A percentile compares a stretch with the other conserved stretches of the same genome.
These are phyloP conservation scores for Candida patagonica DNA, from an alignment of 805 yeast species.

Conservation along the genomic window DNA sequence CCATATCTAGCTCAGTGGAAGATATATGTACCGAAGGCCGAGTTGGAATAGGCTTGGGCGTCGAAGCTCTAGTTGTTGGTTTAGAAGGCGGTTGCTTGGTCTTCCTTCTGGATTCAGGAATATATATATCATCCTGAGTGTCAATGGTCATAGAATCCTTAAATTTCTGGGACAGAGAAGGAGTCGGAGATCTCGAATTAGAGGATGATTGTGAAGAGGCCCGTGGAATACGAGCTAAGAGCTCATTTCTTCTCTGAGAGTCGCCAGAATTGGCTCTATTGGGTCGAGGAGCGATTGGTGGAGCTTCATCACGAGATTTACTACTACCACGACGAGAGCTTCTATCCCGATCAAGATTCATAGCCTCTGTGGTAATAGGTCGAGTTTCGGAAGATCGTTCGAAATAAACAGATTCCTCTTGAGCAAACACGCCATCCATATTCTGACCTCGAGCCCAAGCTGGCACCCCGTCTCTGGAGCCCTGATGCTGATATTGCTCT, in stretches of 20 bases:
- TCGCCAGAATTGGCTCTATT: no score
- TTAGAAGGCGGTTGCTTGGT: constrained; percentile 7
- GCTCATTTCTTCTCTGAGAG: no score
- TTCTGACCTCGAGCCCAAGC: constrained; percentile 66
- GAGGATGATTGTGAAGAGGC: constrained; percentile 3
- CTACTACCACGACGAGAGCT: constrained; percentile 4
- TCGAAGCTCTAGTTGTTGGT: constrained; percentile 7
- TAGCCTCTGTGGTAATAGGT: constrained; percentile 9
- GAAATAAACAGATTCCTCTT: no score
- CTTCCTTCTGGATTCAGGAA: constrained; percentile 14
- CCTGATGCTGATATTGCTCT: constrained; percentile 40
- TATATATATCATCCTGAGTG: constrained; percentile 15
- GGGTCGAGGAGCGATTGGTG: no score
- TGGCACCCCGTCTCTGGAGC: constrained; percentile 37
- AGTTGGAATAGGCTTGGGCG: constrained; percentile 11
- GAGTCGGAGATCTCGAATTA: constrained; percentile 13
- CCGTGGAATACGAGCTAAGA: constrained; percentile 1
- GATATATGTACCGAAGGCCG: constrained; percentile 21
- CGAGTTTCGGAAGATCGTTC: constrained; percentile 5
- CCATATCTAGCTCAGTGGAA: constrained; percentile 25
- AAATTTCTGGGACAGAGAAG: constrained; percentile 20
- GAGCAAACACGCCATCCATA: constrained; percentile 13
- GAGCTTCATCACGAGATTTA: no score
- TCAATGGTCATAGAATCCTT: constrained; percentile 6
- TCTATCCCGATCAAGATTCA: constrained; percentile 8